Conservation (phyloP, 2,329 filamentous ascomycete genomes). For the Venturia asperata region DNA sequence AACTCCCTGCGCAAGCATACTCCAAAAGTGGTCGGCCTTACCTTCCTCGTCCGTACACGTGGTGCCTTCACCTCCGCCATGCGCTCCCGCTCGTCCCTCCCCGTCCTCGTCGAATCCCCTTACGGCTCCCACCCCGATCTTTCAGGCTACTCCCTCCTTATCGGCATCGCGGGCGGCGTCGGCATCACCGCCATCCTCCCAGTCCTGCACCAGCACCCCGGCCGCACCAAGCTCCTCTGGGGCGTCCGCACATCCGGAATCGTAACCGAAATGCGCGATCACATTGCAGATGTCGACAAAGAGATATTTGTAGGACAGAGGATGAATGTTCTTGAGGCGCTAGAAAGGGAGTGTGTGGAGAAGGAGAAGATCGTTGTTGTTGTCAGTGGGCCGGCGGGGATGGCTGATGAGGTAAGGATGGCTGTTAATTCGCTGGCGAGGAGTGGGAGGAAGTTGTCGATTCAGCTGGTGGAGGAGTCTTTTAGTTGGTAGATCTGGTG, state of each 20-base stretch:
- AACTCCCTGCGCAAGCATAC: not conserved
- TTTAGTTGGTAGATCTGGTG: constrained; percentile 14
- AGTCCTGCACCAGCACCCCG: constrained; percentile 28
- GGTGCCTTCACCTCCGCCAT: constrained; percentile 34
- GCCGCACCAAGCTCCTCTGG: constrained; percentile 37
- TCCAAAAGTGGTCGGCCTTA: constrained; percentile 26
- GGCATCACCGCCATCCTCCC: constrained; percentile 41
- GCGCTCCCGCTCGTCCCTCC: constrained; percentile 25
- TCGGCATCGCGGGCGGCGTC: constrained; percentile 39
- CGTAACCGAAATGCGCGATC: constrained; percentile 28
- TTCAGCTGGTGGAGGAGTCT: constrained; percentile 13
- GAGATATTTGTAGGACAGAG: constrained; percentile 33
- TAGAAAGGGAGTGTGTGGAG: constrained; percentile 29
- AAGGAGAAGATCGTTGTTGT: constrained; percentile 36
- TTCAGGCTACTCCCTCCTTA: constrained; percentile 24
- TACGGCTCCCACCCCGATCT: constrained; percentile 33
- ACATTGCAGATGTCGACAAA: constrained; percentile 29
- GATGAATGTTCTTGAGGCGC: constrained; percentile 29
- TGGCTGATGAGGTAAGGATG: constrained; percentile 38
- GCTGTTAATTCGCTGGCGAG: constrained; percentile 25
- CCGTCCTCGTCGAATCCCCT: constrained; percentile 38
- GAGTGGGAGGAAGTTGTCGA: not conserved
- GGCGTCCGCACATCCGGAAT: constrained; percentile 31
- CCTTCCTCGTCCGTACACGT: constrained; percentile 33
- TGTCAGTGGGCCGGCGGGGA: constrained; percentile 35